Conservation (phyloP, 139 green algal species). For the Prasinococcaceae sp. region DNA sequence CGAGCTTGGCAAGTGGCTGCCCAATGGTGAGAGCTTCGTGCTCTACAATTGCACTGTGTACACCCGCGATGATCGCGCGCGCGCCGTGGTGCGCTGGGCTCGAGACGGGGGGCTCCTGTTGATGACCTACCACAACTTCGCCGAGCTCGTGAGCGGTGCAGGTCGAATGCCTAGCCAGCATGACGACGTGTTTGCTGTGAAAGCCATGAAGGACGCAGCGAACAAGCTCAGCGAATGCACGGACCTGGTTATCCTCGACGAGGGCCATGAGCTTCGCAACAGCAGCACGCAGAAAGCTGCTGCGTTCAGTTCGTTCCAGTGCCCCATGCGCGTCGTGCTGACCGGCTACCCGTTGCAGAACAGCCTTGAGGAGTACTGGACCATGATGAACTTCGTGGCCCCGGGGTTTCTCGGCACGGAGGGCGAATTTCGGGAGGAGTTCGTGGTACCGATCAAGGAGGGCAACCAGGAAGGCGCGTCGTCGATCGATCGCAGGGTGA, state of each 20-base stretch:
- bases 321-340: slow-evolving; percentile 52
- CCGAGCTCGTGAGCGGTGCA: too few species aligned
- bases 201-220: too few species aligned
- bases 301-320: slow-evolving; percentile 44
- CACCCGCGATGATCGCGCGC: slow-evolving; percentile 5
- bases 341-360: slow-evolving; percentile 73
- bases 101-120: too few species aligned
- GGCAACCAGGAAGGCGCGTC: too few species aligned
- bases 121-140: too few species aligned
- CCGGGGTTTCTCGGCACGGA: slow-evolving; percentile 35
- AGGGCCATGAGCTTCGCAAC: slow-evolving; percentile 49
- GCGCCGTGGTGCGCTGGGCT: too few species aligned
- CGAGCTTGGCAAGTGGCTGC: slow-evolving; percentile 17
- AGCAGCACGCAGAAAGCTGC: slow-evolving; percentile 69
- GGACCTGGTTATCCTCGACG: slow-evolving; percentile 56
- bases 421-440: slow-evolving; percentile 3
- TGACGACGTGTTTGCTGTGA: too few species aligned
- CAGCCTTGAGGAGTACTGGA: slow-evolving; percentile 56
- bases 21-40: background rate
- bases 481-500: too few species aligned
- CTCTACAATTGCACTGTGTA: background rate
- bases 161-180: too few species aligned
- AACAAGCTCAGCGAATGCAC: too few species aligned
- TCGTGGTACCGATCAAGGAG: too few species aligned
- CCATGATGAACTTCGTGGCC: slow-evolving; percentile 52